phyloP scores from a whole-genome alignment of 2,329 filamentous ascomycete genomes.

The Cyphellophora attinorum region DNA sequence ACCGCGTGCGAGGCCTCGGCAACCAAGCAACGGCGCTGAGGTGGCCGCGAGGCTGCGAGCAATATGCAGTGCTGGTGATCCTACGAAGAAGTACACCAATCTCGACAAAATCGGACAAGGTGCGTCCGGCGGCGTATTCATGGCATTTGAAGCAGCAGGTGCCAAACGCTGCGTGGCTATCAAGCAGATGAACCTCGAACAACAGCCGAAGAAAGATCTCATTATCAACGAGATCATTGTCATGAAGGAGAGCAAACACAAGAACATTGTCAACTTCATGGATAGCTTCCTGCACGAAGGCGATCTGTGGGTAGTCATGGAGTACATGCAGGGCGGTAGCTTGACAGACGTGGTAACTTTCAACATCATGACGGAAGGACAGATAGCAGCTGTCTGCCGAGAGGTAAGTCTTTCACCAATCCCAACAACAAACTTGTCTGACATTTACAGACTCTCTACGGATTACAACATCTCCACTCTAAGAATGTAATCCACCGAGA shows the following conservation, averaged over 20 bases:
- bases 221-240: constrained; percentile 99
- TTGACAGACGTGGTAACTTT: constrained; percentile 97
- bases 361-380: constrained; percentile 97
- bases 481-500: constrained; percentile 98
- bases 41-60: constrained; percentile 73
- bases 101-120: constrained; percentile 96
- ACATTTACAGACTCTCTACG: constrained; percentile 59
- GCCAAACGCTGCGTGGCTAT: constrained; percentile 88
- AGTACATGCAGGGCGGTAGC: constrained; percentile 98
- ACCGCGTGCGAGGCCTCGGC: constrained; percentile 64
- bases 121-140: constrained; percentile 91
- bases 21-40: constrained; percentile 69
- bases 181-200: constrained; percentile 98
- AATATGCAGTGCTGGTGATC: constrained; percentile 85
- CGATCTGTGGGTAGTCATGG: constrained; percentile 98
- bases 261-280: constrained; percentile 98
- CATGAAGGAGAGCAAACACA: constrained; percentile 98
- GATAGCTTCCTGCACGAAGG: constrained; percentile 86
- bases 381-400: constrained; percentile 90
- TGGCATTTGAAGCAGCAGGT: constrained; percentile 66
- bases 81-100: constrained; percentile 74
- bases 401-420: constrained; percentile 46
- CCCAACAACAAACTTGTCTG: constrained; percentile 2
- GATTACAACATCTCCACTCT: constrained; percentile 88
- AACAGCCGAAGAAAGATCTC: constrained; percentile 96